A percentile compares a stretch with the other conserved stretches of the same genome.
Evolutionary conservation across 139 green algal genomes (phyloP).

Genomic region (Pycnococcus provasolii): DNA sequence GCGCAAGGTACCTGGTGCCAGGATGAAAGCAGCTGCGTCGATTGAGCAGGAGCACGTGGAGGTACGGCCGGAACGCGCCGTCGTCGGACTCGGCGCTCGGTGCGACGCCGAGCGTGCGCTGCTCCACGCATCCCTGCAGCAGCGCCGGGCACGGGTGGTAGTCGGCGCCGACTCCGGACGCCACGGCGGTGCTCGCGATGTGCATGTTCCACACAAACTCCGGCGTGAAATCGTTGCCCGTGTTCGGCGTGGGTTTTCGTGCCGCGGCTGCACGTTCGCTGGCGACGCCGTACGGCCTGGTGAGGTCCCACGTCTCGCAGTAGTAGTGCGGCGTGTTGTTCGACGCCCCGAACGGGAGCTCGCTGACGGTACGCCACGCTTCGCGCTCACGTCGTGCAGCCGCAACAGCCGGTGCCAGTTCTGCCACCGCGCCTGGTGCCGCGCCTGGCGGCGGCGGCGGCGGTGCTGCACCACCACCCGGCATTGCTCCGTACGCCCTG

Average conservation of each 20-base stretch:
- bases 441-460: too few relatives aligned
- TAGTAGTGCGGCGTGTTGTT: conserved; percentile 73
- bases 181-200: conserved; percentile 41
- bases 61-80: not conserved
- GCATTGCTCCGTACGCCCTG: too few relatives aligned
- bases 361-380: too few relatives aligned
- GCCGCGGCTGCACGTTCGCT: not conserved
- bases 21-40: conserved; percentile 72
- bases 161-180: conserved; percentile 36
- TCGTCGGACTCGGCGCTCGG: conserved; percentile 40
- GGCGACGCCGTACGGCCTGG: conserved; percentile 52
- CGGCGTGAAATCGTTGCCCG: not conserved
- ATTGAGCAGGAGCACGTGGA: conserved; percentile 48
- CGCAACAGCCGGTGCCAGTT: too few relatives aligned
- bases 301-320: conserved; percentile 80
- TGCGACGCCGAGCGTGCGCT: conserved; percentile 48
- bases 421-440: too few relatives aligned
- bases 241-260: not conserved
- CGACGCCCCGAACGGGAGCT: not conserved
- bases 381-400: too few relatives aligned
- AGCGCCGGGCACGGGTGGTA: conserved; percentile 51
- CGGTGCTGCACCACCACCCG: too few relatives aligned
- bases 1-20: conserved; percentile 82
- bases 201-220: conserved; percentile 29
- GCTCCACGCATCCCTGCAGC: conserved; percentile 81